Conservation (phyloP, 306 rosid genomes). For the Rosa chinensis region DNA sequence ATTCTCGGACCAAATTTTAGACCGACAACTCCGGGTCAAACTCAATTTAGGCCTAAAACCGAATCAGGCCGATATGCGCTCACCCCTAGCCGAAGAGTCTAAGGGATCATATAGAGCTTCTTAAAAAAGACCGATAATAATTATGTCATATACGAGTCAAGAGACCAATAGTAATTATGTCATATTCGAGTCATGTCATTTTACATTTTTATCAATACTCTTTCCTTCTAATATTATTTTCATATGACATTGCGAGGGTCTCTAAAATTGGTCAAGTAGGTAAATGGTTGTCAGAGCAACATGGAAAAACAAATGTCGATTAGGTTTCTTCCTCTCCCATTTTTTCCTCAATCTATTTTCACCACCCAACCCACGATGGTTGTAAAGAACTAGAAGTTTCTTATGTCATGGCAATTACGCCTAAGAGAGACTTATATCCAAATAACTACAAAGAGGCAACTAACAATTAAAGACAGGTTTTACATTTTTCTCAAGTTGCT, state of each 20-base stretch:
- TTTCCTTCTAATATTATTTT: neutral
- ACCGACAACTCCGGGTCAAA: no score
- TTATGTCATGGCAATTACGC: conserved; percentile 13
- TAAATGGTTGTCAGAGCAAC: conserved; percentile 49
- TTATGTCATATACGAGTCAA: neutral
- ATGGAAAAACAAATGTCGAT: conserved; percentile 50
- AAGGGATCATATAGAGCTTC: neutral
- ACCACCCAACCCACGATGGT: conserved; percentile 67
- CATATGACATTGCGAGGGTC: neutral
- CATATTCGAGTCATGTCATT: neutral
- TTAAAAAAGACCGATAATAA: neutral
- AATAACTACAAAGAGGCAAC: conserved; percentile 13
- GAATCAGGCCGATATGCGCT: no score
- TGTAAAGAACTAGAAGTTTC: conserved; percentile 47
- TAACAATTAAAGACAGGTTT: neutral
- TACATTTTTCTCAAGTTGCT: neutral
- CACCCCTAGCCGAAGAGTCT: no score
- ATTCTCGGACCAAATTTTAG: no score
- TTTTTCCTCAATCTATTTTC: neutral
- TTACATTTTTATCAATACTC: no score
- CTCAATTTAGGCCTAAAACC: no score
- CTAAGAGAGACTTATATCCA: neutral
- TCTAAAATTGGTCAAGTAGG: conserved; percentile 38
- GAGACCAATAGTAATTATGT: no score
- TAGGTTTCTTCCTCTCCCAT: conserved; percentile 49